Evolutionary conservation across 106 monocot genomes (phyloP), one percentile per base, ranked within the genome.

Genomic region (Dendrobium huoshanense): DNA sequence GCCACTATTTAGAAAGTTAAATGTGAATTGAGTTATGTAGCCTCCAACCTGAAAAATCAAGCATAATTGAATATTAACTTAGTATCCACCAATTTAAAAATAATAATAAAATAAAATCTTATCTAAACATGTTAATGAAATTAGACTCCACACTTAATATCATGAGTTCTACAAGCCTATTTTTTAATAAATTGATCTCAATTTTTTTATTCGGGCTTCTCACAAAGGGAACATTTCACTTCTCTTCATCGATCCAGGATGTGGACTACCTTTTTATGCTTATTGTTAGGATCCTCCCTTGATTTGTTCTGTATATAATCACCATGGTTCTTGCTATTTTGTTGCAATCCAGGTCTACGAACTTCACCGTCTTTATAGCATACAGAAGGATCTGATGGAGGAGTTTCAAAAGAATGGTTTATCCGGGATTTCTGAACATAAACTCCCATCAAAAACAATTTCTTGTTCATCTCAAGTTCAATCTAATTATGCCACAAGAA

Each of bases 321-420:
- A n/a, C n/a, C 64, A 65, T 24, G 7, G 9, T 65, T 58, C 64
- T 65, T 65, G 25, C 64, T 65, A 65, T 65, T 10, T 65, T 65
- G 6, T 65, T 22, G 5, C 18, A 1, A 68, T 88, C 40, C 81
- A 90, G 88, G 87, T 90, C 45, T 89, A 80, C 81, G 91, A 89
- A 65, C 87, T 91, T 54, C 87, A 84, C 80, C 86, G 85, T 77
- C 80, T 87, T 55, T 89, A 92, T 80, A 80, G 81, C 81, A 84
- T 84, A 58, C 95, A 95, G 72, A 92, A 85, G 83, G 77, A 84
- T 25, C 67, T 92, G 80, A 95, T 92, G 92, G 78, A 87, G 48
- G 90, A 90, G 77, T 49, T 89, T 47, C 81, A 85, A 64, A 87
- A 73, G 24, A 86, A 80, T 78, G 77, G 79, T 17, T 37, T 56